Evolutionary conservation across 805 yeast species (phyloP).

Genomic region (Jamesozyma lodderae): DNA sequence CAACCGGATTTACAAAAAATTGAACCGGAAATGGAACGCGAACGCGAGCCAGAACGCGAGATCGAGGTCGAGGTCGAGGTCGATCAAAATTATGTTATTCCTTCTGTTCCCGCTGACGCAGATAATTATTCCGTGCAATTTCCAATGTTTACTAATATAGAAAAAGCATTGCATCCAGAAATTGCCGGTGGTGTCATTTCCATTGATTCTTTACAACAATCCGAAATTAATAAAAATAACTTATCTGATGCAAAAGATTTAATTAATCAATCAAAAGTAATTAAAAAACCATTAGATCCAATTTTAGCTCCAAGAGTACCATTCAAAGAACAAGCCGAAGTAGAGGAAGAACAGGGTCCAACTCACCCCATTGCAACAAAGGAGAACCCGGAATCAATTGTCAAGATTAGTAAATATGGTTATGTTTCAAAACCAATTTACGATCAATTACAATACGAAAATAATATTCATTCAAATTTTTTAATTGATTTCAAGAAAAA

Average conservation of each 20-base stretch:
- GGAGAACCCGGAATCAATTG: conserved; percentile 24
- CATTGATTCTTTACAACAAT: conserved; percentile 1
- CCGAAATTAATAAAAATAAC: conserved; percentile 1
- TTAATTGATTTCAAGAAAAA: conserved; percentile 11
- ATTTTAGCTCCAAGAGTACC: conserved; percentile 10
- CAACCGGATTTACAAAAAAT: background rate
- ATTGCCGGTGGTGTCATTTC: background rate
- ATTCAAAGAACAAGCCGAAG: background rate
- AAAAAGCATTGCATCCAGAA: background rate
- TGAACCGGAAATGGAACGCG: background rate
- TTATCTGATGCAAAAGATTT: conserved; percentile 8
- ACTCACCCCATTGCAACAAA: conserved; percentile 22
- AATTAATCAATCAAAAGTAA: conserved; percentile 1
- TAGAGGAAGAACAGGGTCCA: background rate
- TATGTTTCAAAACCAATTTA: conserved; percentile 24
- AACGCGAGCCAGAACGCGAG: background rate
- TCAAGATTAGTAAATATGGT: conserved; percentile 20
- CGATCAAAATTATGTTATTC: background rate
- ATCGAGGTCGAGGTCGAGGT: background rate
- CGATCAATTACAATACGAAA: conserved; percentile 21
- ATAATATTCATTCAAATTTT: conserved; percentile 15
- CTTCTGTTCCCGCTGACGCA: background rate
- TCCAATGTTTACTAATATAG: conserved; percentile 6
- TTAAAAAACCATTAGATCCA: conserved; percentile 13
- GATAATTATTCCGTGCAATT: background rate